Conservation (phyloP, 345 rosid genomes). For the Eucalyptus cladocalyx region DNA sequence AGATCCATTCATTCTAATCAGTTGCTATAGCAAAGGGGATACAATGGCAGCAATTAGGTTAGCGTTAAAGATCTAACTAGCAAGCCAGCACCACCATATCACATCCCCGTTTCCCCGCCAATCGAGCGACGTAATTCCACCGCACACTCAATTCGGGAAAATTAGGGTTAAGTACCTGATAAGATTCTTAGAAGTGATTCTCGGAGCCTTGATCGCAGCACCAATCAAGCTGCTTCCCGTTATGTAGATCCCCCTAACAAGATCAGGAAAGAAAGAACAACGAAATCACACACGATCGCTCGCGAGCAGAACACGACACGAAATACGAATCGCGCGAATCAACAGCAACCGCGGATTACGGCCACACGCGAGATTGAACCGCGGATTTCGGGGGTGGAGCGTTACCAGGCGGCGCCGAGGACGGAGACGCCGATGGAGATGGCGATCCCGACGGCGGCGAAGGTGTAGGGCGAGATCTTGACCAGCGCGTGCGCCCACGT, state of each 20-base stretch:
- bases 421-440: slow-evolving; percentile 93
- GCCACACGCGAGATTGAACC: not conserved
- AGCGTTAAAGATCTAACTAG: not conserved
- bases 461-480: slow-evolving; percentile 84
- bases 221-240: slow-evolving; percentile 99
- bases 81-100: not conserved
- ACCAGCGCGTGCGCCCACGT: slow-evolving; percentile 78
- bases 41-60: not conserved
- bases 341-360: not conserved
- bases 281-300: not conserved
- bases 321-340: not conserved
- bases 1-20: not conserved
- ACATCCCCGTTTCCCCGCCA: not conserved
- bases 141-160: not conserved
- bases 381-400: not conserved
- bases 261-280: not conserved
- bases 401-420: slow-evolving; percentile 98
- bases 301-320: not conserved
- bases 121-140: not conserved
- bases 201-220: slow-evolving; percentile 97
- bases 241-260: slow-evolving; percentile 81
- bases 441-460: slow-evolving; percentile 94
- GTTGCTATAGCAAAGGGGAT: not conserved
- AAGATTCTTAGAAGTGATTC: slow-evolving; percentile 94
- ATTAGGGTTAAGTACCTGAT: slow-evolving; percentile 38